phyloP scores from a whole-genome alignment of 345 rosid genomes.

The Camelina laxa region DNA sequence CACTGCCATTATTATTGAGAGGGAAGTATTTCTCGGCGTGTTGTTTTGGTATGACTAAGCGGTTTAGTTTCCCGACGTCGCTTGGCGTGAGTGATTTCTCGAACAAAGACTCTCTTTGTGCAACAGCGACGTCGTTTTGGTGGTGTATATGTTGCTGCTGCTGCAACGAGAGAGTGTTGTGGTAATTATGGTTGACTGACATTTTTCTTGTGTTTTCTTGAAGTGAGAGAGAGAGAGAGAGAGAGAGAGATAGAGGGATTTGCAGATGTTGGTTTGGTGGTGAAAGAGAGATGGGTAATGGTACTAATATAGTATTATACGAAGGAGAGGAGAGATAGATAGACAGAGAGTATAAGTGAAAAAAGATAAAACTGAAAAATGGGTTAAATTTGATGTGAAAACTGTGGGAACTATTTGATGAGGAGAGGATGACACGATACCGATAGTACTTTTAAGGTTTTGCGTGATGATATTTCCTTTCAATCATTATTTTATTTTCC shows the following conservation, averaged over 20 bases:
- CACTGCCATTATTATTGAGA: conserved; percentile 45
- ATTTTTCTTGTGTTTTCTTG: conserved; percentile 29
- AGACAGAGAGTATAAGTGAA: neutral
- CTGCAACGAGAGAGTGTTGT: conserved; percentile 40
- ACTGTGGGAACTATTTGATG: conserved; percentile 47
- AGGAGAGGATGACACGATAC: conserved; percentile 44
- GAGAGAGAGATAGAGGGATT: conserved; percentile 28
- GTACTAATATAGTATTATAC: conserved; percentile 47
- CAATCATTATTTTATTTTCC: conserved; percentile 37
- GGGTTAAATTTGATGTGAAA: conserved; percentile 42
- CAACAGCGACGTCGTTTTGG: conserved; percentile 32
- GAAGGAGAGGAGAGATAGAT: conserved; percentile 6
- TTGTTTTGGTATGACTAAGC: conserved; percentile 87
- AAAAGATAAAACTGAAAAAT: neutral
- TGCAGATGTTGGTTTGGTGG: conserved; percentile 40
- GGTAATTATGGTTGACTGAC: conserved; percentile 51
- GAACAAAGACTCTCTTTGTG: conserved; percentile 59
- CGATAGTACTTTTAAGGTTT: conserved; percentile 51
- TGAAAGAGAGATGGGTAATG: conserved; percentile 46
- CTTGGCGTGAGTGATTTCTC: conserved; percentile 89
- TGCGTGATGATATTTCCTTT: conserved; percentile 46
- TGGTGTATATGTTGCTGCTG: conserved; percentile 37
- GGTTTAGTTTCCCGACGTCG: conserved; percentile 94
- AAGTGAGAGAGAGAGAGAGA: conserved; percentile 33
- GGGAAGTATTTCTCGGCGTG: conserved; percentile 92